Evolutionary conservation across 257 asterid species (phyloP).

Genomic region (Jacaranda copaia): DNA sequence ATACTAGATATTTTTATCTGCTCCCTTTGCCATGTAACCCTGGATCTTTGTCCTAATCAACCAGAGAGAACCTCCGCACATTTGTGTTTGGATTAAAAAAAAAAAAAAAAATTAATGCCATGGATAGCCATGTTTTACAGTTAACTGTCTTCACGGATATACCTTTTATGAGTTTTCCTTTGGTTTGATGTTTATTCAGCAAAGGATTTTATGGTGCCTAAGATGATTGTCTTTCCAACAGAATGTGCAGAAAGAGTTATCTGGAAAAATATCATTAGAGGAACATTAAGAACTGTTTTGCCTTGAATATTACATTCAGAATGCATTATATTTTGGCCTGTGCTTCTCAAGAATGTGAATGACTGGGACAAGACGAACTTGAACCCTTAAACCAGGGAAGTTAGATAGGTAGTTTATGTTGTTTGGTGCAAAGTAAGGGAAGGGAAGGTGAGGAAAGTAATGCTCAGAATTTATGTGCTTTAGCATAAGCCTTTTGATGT

Average conservation of each 20-base stretch:
- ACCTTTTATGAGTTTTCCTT: not conserved
- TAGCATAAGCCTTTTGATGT: not conserved
- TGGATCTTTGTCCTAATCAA: not conserved
- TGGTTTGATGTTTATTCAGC: not conserved
- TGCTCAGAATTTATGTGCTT: not conserved
- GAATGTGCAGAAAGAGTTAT: not conserved
- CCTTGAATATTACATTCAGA: not conserved
- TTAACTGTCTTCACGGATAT: not conserved
- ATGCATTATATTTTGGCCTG: conserved; percentile 16
- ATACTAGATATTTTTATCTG: not conserved
- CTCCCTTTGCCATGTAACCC: not conserved
- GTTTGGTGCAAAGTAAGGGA: not conserved
- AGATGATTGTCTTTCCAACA: not conserved
- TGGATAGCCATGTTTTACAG: not conserved
- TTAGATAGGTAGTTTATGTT: not conserved
- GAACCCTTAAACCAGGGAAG: not conserved
- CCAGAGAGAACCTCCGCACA: not conserved
- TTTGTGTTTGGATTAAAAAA: not conserved
- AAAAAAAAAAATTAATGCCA: not conserved
- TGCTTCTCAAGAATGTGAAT: conserved; percentile 17
- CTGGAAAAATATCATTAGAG: not conserved
- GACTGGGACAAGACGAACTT: not conserved
- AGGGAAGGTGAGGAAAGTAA: not conserved
- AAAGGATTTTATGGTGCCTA: not conserved
- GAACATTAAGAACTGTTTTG: not conserved